These are phyloP conservation scores for Rhodotorula sp. DNA, from an alignment of 1,284 basidiomycete species.

Conservation along the genomic window DNA sequence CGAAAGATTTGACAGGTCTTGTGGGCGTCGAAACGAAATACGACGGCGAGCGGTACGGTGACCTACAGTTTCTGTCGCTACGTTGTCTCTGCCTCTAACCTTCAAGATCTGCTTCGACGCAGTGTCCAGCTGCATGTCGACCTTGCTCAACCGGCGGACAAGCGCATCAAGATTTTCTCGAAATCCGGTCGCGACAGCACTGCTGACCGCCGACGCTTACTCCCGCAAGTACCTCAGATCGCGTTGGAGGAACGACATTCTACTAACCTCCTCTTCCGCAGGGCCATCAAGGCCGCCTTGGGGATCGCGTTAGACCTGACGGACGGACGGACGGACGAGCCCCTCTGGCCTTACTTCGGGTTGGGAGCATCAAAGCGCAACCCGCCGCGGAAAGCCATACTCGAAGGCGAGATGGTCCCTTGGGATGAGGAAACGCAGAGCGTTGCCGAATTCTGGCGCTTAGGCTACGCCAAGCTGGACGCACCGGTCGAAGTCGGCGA, in stretches of 20 bases:
- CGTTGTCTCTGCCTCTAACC: not conserved
- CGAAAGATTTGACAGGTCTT: constrained; percentile 48
- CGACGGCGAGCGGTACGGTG: constrained; percentile 71
- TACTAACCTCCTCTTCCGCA: not conserved
- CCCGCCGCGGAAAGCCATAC: constrained; percentile 53
- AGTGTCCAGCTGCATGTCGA: constrained; percentile 76
- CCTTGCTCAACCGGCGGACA: constrained; percentile 49
- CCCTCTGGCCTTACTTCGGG: not conserved
- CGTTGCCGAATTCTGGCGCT: constrained; percentile 54
- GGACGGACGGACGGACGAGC: too few species aligned
- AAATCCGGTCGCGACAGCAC: constrained; percentile 81
- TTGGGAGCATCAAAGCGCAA: not conserved
- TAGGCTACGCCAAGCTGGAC: constrained; percentile 15
- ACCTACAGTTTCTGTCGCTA: too few species aligned
- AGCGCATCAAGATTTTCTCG: constrained; percentile 71
- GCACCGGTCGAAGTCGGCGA: not conserved
- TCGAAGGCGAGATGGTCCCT: constrained; percentile 86
- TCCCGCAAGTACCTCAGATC: constrained; percentile 55
- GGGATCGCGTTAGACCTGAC: too few species aligned
- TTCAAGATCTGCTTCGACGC: not conserved
- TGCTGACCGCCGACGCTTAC: constrained; percentile 64
- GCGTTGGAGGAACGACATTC: not conserved
- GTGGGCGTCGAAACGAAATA: constrained; percentile 87
- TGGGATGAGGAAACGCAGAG: constrained; percentile 58
- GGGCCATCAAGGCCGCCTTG: too few species aligned